Conservation (phyloP, 805 yeast genomes). For the Ogataea henricii region DNA sequence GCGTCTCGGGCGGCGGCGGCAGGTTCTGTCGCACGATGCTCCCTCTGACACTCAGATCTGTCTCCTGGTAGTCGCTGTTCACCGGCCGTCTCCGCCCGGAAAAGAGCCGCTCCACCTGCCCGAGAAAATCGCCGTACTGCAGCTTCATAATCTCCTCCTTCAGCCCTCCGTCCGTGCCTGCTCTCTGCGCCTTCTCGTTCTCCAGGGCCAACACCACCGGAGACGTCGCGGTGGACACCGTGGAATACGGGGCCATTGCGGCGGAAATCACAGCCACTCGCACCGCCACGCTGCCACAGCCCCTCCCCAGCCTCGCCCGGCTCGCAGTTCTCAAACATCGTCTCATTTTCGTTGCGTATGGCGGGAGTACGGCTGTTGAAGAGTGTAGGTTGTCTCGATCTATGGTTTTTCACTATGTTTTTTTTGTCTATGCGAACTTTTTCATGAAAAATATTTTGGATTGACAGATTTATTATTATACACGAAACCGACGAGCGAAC, state of each 20-base stretch:
- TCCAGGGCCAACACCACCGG: not conserved
- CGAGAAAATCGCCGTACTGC: not conserved
- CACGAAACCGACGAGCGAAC: not conserved
- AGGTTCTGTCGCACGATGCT: constrained; percentile 2
- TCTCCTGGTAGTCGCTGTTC: not conserved
- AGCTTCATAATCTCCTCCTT: not conserved
- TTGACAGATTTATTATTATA: too few relatives aligned
- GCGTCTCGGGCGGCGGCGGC: not conserved
- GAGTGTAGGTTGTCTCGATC: too few relatives aligned
- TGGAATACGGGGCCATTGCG: too few relatives aligned
- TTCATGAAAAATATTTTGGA: too few relatives aligned
- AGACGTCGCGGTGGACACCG: not conserved
- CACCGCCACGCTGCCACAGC: too few relatives aligned
- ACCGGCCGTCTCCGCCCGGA: not conserved
- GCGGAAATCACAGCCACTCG: too few relatives aligned
- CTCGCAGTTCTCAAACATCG: not conserved
- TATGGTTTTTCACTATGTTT: too few relatives aligned
- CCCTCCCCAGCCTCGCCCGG: not conserved
- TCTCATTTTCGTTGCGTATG: too few relatives aligned
- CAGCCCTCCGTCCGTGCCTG: not conserved
- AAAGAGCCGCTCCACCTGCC: not conserved
- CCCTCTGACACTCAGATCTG: not conserved
- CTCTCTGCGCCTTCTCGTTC: constrained; percentile 1
- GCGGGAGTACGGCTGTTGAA: too few relatives aligned
- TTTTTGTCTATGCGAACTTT: too few relatives aligned